Evolutionary conservation across 768 basidiomycete species (phyloP).

Genomic region (Amanita muscaria): DNA sequence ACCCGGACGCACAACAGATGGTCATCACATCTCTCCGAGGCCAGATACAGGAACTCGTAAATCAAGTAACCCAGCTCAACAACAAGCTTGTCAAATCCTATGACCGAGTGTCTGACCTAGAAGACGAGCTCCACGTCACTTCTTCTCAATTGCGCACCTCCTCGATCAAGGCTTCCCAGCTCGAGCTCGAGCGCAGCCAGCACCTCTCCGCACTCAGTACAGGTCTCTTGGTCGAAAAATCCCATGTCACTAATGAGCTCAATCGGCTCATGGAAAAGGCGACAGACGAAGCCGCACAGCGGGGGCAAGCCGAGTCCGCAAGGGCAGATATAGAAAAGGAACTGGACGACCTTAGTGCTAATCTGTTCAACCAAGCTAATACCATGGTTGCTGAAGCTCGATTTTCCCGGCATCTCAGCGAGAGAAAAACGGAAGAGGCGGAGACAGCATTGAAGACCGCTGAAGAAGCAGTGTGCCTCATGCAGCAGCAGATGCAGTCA

Average conservation of each 20-base stretch:
- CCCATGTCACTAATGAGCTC: conserved; percentile 85
- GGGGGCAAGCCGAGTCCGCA: conserved; percentile 86
- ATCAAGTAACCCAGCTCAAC: conserved; percentile 88
- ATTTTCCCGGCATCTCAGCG: conserved; percentile 50
- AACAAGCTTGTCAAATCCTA: conserved; percentile 88
- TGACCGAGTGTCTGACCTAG: conserved; percentile 86
- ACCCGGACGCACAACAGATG: conserved; percentile 68
- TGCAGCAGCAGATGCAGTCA: conserved; percentile 81
- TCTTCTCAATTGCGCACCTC: conserved; percentile 50
- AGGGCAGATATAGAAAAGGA: conserved; percentile 84
- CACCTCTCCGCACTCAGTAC: conserved; percentile 88
- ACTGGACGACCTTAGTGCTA: conserved; percentile 87
- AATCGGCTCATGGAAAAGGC: conserved; percentile 90
- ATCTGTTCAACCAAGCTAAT: conserved; percentile 87
- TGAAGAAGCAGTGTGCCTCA: conserved; percentile 74
- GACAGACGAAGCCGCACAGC: conserved; percentile 87
- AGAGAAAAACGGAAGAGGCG: conserved; percentile 68
- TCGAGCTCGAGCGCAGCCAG: conserved; percentile 79
- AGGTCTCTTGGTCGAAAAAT: conserved; percentile 85
- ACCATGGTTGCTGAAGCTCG: conserved; percentile 97
- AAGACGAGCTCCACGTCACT: conserved; percentile 75
- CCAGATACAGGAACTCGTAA: conserved; percentile 80
- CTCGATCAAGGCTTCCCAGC: conserved; percentile 59
- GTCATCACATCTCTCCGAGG: conserved; percentile 72
- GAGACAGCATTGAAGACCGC: conserved; percentile 74